These are phyloP conservation scores for Bolboschoenus planiculmis DNA, from an alignment of 176 grass and related monocot genomes.

Conservation along the genomic window DNA sequence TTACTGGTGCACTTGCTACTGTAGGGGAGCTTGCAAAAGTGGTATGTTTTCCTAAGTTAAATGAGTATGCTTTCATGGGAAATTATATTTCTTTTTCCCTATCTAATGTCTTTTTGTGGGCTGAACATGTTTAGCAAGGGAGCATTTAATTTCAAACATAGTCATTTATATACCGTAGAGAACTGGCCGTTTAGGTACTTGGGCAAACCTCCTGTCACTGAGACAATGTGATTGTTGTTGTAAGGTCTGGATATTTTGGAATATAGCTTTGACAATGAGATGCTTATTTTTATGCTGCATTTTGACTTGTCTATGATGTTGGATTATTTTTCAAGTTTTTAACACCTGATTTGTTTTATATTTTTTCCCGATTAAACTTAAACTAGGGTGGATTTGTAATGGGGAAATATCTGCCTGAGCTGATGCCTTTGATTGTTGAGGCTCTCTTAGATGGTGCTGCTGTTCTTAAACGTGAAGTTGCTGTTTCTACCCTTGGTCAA, in stretches of 20 bases:
- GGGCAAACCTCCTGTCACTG: background rate
- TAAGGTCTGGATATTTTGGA: background rate
- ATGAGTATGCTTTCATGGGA: background rate
- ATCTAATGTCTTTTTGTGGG: slow-evolving; percentile 11
- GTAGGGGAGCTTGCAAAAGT: slow-evolving; percentile 99
- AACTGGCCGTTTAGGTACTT: background rate
- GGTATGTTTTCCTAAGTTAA: slow-evolving; percentile 32
- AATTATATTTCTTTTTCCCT: slow-evolving; percentile 18
- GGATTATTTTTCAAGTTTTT: background rate
- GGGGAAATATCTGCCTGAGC: slow-evolving; percentile 91
- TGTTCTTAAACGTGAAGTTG: slow-evolving; percentile 89
- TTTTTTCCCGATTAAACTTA: slow-evolving; percentile 12
- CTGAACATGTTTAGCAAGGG: background rate
- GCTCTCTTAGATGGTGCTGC: slow-evolving; percentile 87
- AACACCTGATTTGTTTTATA: slow-evolving; percentile 5
- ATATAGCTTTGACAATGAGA: background rate
- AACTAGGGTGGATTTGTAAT: slow-evolving; percentile 92
- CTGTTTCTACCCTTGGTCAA: slow-evolving; percentile 96
- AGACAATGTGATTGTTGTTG: background rate
- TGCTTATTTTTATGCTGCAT: background rate
- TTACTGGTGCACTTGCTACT: slow-evolving; percentile 86
- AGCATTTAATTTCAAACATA: background rate
- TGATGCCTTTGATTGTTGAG: slow-evolving; percentile 96
- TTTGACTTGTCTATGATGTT: background rate
- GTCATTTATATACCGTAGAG: background rate